Evolutionary conservation across 2,329 filamentous ascomycete species (phyloP).

Genomic region (Paraconiothyrium brasiliense): DNA sequence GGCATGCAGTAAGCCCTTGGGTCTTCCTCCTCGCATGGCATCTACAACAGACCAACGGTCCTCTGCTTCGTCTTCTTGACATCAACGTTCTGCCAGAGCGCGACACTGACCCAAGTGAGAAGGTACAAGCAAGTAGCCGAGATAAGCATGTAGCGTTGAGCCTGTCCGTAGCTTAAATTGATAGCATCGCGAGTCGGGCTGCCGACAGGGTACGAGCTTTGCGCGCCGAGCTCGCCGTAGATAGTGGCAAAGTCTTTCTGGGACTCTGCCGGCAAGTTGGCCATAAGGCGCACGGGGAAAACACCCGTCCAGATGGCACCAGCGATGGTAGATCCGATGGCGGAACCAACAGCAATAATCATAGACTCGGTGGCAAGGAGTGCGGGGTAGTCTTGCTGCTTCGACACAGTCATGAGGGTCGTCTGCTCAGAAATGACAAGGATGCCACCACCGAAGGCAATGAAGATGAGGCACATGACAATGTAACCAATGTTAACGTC

Average conservation of each 20-base stretch:
- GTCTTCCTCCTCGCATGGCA: not conserved
- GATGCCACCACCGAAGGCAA: conserved; percentile 45
- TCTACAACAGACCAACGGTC: conserved; percentile 42
- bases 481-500: conserved; percentile 46
- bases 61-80: conserved; percentile 45
- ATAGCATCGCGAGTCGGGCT: conserved; percentile 58
- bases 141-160: conserved; percentile 51
- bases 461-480: conserved; percentile 49
- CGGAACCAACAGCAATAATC: conserved; percentile 64
- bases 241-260: conserved; percentile 53
- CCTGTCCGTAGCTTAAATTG: conserved; percentile 47
- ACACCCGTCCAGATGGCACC: conserved; percentile 71
- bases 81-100: conserved; percentile 43
- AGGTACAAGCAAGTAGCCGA: conserved; percentile 42
- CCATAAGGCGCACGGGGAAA: conserved; percentile 61
- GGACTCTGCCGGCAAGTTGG: conserved; percentile 56
- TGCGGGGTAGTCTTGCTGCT: conserved; percentile 45
- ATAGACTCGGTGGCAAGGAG: conserved; percentile 63
- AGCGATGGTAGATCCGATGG: conserved; percentile 62
- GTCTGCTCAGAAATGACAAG: conserved; percentile 47
- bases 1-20: not conserved
- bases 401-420: conserved; percentile 44
- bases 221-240: conserved; percentile 63
- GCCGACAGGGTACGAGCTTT: conserved; percentile 63
- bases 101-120: conserved; percentile 34